phyloP scores from a whole-genome alignment of 768 basidiomycete species.

The Suillus decipiens region DNA sequence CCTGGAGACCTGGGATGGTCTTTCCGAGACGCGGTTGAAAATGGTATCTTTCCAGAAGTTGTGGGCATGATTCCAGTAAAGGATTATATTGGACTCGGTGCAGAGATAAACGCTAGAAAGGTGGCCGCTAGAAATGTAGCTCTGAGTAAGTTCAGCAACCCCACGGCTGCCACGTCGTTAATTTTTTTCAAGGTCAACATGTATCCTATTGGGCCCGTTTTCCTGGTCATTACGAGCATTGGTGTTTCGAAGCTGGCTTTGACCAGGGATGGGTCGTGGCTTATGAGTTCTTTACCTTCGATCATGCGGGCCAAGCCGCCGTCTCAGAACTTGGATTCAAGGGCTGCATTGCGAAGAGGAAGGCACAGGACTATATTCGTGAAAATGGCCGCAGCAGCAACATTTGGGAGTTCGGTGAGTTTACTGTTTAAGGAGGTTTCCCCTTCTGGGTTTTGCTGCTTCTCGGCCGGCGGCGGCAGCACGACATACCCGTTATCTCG shows the following conservation, averaged over 20 bases:
- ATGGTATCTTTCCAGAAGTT: constrained; percentile 59
- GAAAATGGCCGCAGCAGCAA: constrained; percentile 40
- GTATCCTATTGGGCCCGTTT: constrained; percentile 46
- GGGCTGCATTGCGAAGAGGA: constrained; percentile 54
- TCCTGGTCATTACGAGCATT: constrained; percentile 63
- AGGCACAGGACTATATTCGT: constrained; percentile 45
- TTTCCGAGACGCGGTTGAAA: constrained; percentile 60
- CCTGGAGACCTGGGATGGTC: constrained; percentile 76
- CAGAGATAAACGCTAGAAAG: constrained; percentile 27
- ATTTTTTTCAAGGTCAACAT: constrained; percentile 37
- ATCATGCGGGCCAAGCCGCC: constrained; percentile 19
- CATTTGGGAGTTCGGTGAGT: constrained; percentile 70
- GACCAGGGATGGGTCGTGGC: constrained; percentile 72
- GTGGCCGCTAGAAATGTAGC: constrained; percentile 34
- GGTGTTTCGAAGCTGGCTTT: constrained; percentile 69
- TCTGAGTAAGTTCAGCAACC: constrained; percentile 26
- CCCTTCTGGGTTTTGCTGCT: constrained; percentile 1
- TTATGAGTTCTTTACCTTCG: constrained; percentile 50
- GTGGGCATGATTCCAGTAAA: constrained; percentile 44
- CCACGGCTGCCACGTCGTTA: constrained; percentile 20
- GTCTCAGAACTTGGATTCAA: constrained; percentile 66
- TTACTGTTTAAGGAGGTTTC: constrained; percentile 5
- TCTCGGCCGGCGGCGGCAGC: constrained; percentile 7
- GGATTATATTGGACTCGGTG: constrained; percentile 18
- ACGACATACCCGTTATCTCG: constrained; percentile 8